A percentile compares a stretch with the other conserved stretches of the same genome.
phyloP scores from a whole-genome alignment of 257 asterid genomes.

The Solanum ahanhuiri region DNA sequence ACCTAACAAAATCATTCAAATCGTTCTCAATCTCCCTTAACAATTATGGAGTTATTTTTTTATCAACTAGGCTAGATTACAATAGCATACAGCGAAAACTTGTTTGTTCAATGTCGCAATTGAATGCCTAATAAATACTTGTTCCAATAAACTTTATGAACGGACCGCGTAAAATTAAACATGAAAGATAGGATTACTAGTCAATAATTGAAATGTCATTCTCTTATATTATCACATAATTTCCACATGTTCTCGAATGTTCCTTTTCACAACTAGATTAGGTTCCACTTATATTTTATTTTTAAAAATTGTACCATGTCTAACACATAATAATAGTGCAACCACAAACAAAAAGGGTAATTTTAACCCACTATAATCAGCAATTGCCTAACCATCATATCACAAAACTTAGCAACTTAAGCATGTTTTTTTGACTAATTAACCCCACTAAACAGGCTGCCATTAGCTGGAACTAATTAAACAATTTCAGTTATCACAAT shows the following conservation, averaged over 20 bases:
- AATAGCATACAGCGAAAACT: no score
- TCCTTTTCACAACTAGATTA: not conserved
- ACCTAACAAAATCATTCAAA: slow-evolving; percentile 1
- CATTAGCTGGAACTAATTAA: not conserved
- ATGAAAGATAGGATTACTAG: not conserved
- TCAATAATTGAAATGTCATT: not conserved
- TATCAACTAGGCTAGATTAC: no score
- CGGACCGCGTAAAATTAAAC: not conserved
- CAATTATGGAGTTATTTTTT: no score
- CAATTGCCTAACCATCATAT: not conserved
- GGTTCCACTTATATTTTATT: not conserved
- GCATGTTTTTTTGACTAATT: not conserved
- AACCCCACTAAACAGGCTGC: not conserved
- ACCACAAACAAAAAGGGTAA: not conserved
- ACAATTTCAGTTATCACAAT: not conserved
- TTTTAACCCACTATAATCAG: not conserved
- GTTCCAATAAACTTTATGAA: not conserved
- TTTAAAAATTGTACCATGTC: not conserved
- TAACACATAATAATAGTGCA: not conserved
- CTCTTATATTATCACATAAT: not conserved
- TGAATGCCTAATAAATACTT: not conserved
- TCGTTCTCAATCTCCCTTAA: not conserved
- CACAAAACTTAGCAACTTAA: not conserved
- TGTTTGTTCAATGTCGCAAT: not conserved
- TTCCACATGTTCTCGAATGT: not conserved